These are phyloP conservation scores for Penicillium sp. DNA, from an alignment of 2,329 filamentous ascomycete genomes.

Conservation along the genomic window DNA sequence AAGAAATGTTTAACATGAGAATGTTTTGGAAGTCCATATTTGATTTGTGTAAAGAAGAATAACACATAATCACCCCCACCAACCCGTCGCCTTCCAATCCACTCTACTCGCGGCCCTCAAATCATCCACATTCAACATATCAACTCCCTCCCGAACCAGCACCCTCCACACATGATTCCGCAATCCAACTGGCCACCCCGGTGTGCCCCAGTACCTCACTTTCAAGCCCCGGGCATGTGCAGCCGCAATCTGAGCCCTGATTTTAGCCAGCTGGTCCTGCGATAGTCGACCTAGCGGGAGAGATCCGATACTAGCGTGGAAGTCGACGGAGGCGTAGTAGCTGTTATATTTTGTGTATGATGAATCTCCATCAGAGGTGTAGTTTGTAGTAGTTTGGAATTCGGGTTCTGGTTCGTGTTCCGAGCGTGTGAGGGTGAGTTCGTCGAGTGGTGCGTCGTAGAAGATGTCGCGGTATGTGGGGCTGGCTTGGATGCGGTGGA, in stretches of 20 bases:
- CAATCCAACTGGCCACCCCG: conserved; percentile 61
- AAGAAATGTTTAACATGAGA: not conserved
- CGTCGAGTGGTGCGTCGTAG: conserved; percentile 55
- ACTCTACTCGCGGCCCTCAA: conserved; percentile 54
- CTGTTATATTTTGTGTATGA: conserved; percentile 63
- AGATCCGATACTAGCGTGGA: conserved; percentile 60
- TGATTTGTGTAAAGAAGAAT: not conserved
- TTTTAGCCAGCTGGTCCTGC: conserved; percentile 49
- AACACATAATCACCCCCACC: conserved; percentile 16
- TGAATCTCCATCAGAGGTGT: not conserved
- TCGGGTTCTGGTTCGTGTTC: not conserved
- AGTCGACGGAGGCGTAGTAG: conserved; percentile 69
- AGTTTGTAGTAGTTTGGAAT: not conserved
- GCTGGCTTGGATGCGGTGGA: conserved; percentile 45
- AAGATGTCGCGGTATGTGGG: conserved; percentile 55
- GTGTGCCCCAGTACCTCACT: conserved; percentile 66
- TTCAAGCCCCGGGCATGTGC: conserved; percentile 61
- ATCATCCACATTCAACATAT: conserved; percentile 68
- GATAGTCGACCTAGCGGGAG: conserved; percentile 57
- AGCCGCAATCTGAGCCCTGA: conserved; percentile 55
- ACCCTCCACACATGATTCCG: conserved; percentile 64
- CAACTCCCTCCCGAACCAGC: conserved; percentile 63
- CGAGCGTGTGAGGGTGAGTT: conserved; percentile 17
- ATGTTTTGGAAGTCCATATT: not conserved
- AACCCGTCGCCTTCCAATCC: conserved; percentile 44